Evolutionary conservation across 306 rosid species (phyloP), one percentile per base, ranked within the genome.

Genomic region (Rosa chinensis): DNA sequence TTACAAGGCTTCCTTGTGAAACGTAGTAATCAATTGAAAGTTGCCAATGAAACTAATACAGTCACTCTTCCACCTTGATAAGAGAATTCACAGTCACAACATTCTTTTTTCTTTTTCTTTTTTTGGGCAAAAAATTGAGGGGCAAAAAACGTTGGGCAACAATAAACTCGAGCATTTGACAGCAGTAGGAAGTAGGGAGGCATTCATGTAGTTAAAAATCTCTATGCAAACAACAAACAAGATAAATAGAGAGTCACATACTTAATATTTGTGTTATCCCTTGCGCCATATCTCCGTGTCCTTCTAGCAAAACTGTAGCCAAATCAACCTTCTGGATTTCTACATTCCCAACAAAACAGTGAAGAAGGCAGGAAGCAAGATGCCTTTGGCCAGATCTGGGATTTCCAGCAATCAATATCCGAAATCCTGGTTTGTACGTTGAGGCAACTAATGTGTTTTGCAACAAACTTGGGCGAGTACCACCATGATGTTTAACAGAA

Each of bases 261-360:
- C 98, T 80, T 84, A 95, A 78, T 90, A 95, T 85, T 74, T 82
- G 89, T 44, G 97, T 82, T 70, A 95, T 93, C 79, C 99, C 99
- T 81, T 86, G 98, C 80, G 80, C 92, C 70, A 84, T 81, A 83
- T 92, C 96, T 82, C 99, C 99, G 62, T 86, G 93, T 28, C 99
- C 98, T 90, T 92, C 98, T 85, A 86, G 98, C 66, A 92, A 90
- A 82, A 93, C 85, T 79, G 99, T 92, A 75, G 99, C 99, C 92
- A 93, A 85, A 87, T 95, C 99, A 77, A 95, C 84, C 88, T 93
- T 95, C 58, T 79, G 92, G 25, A 95, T 83, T 88, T 90, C 96
- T 77, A 78, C 81, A 85, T 85, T 90, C 68, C 95, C 98, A 84
- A 85, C 79, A 89, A 89, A 92, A 85, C 92, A 92, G 89, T 88